These are phyloP conservation scores for Coniochaeta prunicola DNA, from an alignment of 2,329 filamentous ascomycete species.

Conservation along the genomic window DNA sequence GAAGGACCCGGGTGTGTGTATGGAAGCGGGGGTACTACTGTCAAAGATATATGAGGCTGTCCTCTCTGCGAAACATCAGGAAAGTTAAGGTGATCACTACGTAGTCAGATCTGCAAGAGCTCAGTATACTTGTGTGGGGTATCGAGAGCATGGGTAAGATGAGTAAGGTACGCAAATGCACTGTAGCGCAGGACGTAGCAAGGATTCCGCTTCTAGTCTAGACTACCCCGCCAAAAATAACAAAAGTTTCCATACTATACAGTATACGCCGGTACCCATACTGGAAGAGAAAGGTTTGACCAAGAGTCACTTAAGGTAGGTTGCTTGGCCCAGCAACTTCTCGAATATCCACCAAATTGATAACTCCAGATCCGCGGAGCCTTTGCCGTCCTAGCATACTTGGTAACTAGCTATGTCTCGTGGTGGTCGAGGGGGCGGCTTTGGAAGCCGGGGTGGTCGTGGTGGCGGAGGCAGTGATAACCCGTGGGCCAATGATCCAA, in stretches of 20 bases:
- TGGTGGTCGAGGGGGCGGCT: slow-evolving; percentile 35
- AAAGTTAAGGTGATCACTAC: neutral
- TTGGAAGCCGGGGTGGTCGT: slow-evolving; percentile 25
- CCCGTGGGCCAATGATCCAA: slow-evolving; percentile 49
- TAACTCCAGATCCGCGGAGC: neutral
- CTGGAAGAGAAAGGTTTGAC: neutral
- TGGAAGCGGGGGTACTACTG: too few species aligned
- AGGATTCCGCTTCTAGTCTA: too few species aligned
- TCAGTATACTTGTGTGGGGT: neutral
- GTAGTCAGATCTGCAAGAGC: neutral
- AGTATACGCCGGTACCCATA: too few species aligned
- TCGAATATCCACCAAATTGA: neutral
- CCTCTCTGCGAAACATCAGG: neutral
- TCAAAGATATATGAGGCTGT: neutral
- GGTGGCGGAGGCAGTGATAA: slow-evolving; percentile 38
- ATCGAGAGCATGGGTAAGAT: neutral
- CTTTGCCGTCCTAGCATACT: neutral
- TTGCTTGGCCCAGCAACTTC: neutral
- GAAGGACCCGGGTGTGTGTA: too few species aligned
- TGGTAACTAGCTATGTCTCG: slow-evolving; percentile 35
- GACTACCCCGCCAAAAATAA: slow-evolving; percentile 4
- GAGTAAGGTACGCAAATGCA: too few species aligned
- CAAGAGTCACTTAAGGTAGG: neutral
- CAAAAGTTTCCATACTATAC: too few species aligned
- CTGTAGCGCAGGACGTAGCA: neutral